A percentile compares a stretch with the other conserved stretches of the same genome.
These are phyloP conservation scores for Cenchrus americanus DNA, from an alignment of 176 grass and related monocot species.

Conservation along the genomic window DNA sequence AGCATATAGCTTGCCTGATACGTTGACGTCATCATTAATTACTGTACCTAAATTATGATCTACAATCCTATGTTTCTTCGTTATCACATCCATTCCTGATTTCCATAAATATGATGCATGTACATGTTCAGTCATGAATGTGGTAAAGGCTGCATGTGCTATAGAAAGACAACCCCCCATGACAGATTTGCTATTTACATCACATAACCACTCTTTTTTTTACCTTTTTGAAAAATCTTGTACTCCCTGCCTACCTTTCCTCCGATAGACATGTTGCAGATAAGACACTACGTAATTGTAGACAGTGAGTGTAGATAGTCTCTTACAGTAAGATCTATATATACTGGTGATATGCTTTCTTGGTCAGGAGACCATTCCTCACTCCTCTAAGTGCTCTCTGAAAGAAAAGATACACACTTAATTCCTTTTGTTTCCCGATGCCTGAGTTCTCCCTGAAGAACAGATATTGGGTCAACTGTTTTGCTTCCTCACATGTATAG, in stretches of 20 bases:
- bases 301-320: conserved; percentile 14
- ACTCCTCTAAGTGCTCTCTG: conserved; percentile 19
- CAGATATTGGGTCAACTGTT: neutral
- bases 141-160: conserved; percentile 19
- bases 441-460: conserved; percentile 21
- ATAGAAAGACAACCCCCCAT: neutral
- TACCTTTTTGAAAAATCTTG: conserved; percentile 1
- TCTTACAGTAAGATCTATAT: conserved; percentile 26
- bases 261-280: neutral
- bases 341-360: conserved; percentile 15
- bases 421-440: conserved; percentile 26
- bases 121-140: neutral
- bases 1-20: conserved; percentile 37
- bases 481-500: conserved; percentile 17
- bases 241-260: conserved; percentile 42
- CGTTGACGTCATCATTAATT: conserved; percentile 41
- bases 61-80: conserved; percentile 16
- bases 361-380: conserved; percentile 6
- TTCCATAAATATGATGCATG: neutral
- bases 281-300: neutral
- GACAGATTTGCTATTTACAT: conserved; percentile 10
- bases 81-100: conserved; percentile 28
- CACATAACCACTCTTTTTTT: neutral
- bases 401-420: neutral
- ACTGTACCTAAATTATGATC: conserved; percentile 21